Base-by-base conservation (phyloP, 441 rosid species). In the Pelargonium fulgidum region DNA sequence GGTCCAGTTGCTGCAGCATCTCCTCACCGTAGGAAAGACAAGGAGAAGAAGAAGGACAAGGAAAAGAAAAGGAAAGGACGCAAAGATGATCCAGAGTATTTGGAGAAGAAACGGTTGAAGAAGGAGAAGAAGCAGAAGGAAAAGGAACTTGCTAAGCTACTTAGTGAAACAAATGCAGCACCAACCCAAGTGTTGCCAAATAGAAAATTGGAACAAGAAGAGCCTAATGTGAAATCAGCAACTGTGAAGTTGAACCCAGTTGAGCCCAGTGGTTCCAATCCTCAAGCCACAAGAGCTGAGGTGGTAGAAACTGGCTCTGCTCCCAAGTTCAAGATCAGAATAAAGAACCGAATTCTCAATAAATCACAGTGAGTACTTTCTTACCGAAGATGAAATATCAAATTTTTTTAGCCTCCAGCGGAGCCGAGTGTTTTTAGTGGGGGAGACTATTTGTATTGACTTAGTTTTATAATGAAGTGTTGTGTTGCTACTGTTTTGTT, bases 81-180 rank as follows among this genome's bases (percentile, higher is more conserved):
- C 39, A 73, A 65, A 64, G 85, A 79, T 47, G 83, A 89, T 76
- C 94, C 90, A 0, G 91, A 75, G 72, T 89, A 94, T 76, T 17
- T 76, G 71, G 97, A 94, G 73, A 80, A 76, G 76, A 94, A 92
- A 80, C 84, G 94, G 39, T 69, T 85, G 73, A 94, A 92, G 85
- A 90, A 92, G 75, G 98, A 94, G 86, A 92, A 61, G 22, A 61
- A 61, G 76, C 81, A 76, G 47, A 94, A 81, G 78, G 91, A 90
- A 72, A 94, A 92, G 79, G 97, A 87, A 73, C 70, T 86, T 76
- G 81, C 89, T 0, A 91, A 87, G 89, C 79, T 87, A 75, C 75
- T 79, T 70, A 75, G 73, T 44, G 77, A 81, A 2, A 83, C 61
- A 54, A 54, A 86, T 22, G 77, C 71, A 6, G 82, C 78, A 70